Evolutionary conservation across 345 rosid genomes (phyloP).

Genomic region (Eutrema japonicum): DNA sequence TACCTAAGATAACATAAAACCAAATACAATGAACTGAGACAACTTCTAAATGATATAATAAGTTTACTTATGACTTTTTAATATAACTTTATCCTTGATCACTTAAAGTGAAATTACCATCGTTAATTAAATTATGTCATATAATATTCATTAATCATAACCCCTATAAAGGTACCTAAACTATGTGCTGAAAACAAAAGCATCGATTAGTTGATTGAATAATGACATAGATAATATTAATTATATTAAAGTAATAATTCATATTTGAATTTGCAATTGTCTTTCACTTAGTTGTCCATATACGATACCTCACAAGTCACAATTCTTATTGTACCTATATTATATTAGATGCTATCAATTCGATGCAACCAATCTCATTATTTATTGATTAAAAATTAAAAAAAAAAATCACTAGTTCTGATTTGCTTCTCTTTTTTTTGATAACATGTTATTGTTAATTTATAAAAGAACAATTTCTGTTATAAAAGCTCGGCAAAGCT

Average conservation of each 20-base stretch:
- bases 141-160: constrained; percentile 29
- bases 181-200: constrained; percentile 33
- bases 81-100: background rate
- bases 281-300: constrained; percentile 30
- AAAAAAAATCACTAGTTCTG: background rate
- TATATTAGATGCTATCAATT: constrained; percentile 6
- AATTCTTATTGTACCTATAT: background rate
- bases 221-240: constrained; percentile 22
- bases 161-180: constrained; percentile 31
- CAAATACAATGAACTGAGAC: constrained; percentile 22
- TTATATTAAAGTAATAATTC: constrained; percentile 17
- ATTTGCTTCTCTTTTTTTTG: background rate
- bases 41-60: constrained; percentile 1
- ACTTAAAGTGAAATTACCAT: background rate
- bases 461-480: too few species aligned
- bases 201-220: constrained; percentile 33
- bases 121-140: background rate
- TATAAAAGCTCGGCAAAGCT: too few species aligned
- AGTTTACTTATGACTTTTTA: constrained; percentile 13
- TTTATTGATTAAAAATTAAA: background rate
- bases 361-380: background rate
- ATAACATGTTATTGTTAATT: too few species aligned
- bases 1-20: constrained; percentile 7
- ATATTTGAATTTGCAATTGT: background rate
- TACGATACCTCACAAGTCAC: constrained; percentile 12